These are phyloP conservation scores for Parachaetomium inaequale DNA, from an alignment of 495 filamentous ascomycete species.

Conservation along the genomic window DNA sequence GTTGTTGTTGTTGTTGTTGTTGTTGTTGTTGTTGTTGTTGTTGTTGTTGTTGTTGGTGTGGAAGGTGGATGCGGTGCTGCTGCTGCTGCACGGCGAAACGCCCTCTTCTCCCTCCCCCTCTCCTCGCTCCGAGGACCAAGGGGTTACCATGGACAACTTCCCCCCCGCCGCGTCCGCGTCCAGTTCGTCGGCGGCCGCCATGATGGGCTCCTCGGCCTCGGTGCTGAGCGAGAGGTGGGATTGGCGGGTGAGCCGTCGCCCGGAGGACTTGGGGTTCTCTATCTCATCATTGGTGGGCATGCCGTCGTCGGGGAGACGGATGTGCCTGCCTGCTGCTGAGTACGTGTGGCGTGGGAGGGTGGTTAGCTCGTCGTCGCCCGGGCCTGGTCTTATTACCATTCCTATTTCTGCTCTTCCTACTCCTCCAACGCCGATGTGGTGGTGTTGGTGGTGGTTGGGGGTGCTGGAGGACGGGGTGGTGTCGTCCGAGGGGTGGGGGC, in stretches of 20 bases:
- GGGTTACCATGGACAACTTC: neutral
- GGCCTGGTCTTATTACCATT: too few species aligned
- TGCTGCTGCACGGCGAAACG: too few species aligned
- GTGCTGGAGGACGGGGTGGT: neutral
- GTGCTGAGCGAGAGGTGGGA: neutral
- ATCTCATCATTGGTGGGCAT: too few species aligned
- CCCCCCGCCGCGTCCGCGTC: neutral
- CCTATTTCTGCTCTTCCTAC: too few species aligned
- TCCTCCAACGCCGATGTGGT: neutral
- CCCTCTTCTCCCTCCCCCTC: too few species aligned
- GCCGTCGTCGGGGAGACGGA: neutral
- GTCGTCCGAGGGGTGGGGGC: neutral
- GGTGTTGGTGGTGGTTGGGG: neutral
- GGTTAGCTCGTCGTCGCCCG: neutral
- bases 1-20: too few species aligned
- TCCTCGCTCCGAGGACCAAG: neutral
- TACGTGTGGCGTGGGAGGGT: neutral
- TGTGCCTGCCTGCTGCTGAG: neutral
- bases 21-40: too few species aligned
- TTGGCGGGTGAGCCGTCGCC: neutral
- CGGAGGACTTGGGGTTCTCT: too few species aligned
- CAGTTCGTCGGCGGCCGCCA: too few species aligned
- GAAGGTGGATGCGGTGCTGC: too few species aligned
- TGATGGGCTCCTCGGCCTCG: neutral
- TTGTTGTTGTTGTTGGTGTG: too few species aligned